Percentiles rank a stretch among this genome's conserved stretches.
Evolutionary conservation across 371 early-diverging fungal genomes (phyloP).

Genomic region (Smittium culicis): DNA sequence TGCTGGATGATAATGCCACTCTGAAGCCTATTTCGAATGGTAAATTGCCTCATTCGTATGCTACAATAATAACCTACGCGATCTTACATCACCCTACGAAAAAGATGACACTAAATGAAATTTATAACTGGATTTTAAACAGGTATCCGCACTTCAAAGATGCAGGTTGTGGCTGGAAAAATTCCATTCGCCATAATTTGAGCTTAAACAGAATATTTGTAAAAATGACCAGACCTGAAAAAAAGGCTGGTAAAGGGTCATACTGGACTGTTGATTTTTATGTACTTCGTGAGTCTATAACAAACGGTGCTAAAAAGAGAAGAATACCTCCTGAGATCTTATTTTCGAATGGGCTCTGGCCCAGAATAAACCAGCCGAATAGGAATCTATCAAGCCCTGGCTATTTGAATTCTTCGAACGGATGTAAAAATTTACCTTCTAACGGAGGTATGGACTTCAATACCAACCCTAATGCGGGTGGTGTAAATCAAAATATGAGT

Average conservation of each 20-base stretch:
- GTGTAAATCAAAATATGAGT: no score
- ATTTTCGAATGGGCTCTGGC: conserved; percentile 4
- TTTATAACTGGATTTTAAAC: background rate
- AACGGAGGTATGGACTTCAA: background rate
- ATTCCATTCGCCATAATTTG: background rate
- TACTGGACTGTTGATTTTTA: background rate
- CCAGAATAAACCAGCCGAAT: background rate
- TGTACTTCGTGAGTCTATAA: background rate
- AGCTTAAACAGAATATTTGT: background rate
- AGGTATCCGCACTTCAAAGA: background rate
- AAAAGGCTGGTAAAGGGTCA: background rate
- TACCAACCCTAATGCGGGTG: no score
- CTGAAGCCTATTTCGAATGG: background rate
- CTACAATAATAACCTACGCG: background rate
- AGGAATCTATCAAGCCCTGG: background rate
- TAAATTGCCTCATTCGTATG: background rate
- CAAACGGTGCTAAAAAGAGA: background rate
- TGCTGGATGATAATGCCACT: background rate
- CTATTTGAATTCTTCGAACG: background rate
- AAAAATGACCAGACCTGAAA: background rate
- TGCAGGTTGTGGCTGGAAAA: background rate
- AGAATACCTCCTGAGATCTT: background rate
- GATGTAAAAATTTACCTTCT: background rate
- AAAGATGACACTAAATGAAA: background rate
- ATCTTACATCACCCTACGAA: background rate